These are phyloP conservation scores for Lyophyllum semitale DNA, from an alignment of 768 basidiomycete genomes.

Conservation along the genomic window DNA sequence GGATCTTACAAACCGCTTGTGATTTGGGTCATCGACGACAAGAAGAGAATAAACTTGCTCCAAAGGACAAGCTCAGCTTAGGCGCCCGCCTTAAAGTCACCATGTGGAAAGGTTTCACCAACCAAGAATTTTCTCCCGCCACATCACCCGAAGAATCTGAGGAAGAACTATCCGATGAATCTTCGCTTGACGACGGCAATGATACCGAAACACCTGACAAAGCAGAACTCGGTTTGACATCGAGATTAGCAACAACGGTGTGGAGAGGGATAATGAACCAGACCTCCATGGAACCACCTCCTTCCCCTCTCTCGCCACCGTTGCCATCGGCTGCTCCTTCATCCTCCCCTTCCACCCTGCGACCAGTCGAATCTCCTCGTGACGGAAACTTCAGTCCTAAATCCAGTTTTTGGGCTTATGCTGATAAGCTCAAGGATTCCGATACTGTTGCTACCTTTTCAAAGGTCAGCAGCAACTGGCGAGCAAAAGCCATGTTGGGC, in stretches of 20 bases:
- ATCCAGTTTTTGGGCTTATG: constrained; percentile 65
- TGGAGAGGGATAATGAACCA: constrained; percentile 81
- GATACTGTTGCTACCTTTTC: constrained; percentile 70
- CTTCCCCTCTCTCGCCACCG: constrained; percentile 37
- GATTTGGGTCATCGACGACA: constrained; percentile 59
- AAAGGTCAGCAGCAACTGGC: constrained; percentile 78
- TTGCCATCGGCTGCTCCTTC: constrained; percentile 27
- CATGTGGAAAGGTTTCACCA: constrained; percentile 71
- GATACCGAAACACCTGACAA: constrained; percentile 43
- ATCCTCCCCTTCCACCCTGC: constrained; percentile 19
- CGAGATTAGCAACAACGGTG: constrained; percentile 61
- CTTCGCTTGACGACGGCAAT: constrained; percentile 38
- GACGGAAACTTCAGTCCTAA: neutral
- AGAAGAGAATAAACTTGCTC: constrained; percentile 33
- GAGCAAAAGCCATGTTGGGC: constrained; percentile 59
- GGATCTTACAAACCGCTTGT: constrained; percentile 64
- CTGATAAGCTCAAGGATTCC: constrained; percentile 73
- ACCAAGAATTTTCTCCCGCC: constrained; percentile 44
- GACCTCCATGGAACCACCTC: constrained; percentile 66
- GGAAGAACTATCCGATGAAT: constrained; percentile 19
- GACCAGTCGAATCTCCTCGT: constrained; percentile 3
- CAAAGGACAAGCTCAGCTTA: constrained; percentile 41
- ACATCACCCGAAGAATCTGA: constrained; percentile 39
- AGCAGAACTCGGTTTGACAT: constrained; percentile 38
- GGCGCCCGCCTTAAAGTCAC: constrained; percentile 57